Percentiles rank a stretch among this genome's conserved stretches.
These are phyloP conservation scores for Kwoniella dejecticola DNA, from an alignment of 768 basidiomycete genomes.

Conservation along the genomic window DNA sequence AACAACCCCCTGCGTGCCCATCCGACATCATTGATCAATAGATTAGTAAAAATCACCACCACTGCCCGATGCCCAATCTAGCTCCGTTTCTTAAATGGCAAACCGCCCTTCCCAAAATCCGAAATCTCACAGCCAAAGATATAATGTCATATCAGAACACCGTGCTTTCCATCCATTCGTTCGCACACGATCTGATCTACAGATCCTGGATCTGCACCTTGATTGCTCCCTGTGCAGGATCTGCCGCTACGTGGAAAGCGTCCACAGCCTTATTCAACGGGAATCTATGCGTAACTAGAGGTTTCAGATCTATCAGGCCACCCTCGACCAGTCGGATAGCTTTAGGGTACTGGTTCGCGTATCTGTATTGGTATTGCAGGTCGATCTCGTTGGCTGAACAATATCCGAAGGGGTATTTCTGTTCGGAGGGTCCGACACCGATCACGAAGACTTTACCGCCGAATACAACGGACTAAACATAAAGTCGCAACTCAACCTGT, in stretches of 20 bases:
- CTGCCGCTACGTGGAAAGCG: slow-evolving; percentile 57
- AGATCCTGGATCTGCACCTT: slow-evolving; percentile 56
- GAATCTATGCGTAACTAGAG: slow-evolving; percentile 59
- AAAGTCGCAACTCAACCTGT: background rate
- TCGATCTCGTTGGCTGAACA: slow-evolving; percentile 56
- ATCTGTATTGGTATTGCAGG: slow-evolving; percentile 57
- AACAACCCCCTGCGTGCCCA: too few species aligned
- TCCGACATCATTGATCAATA: too few species aligned
- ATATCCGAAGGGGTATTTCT: slow-evolving; percentile 56
- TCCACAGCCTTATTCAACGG: slow-evolving; percentile 54
- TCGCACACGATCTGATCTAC: too few species aligned
- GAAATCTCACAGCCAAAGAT: too few species aligned
- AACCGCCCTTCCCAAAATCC: too few species aligned
- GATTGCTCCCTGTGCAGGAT: slow-evolving; percentile 55
- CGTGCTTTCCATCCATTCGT: too few species aligned
- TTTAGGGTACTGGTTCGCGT: slow-evolving; percentile 58
- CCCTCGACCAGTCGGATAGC: slow-evolving; percentile 56
- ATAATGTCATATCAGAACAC: too few species aligned
- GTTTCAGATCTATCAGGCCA: slow-evolving; percentile 56
- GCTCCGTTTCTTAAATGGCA: too few species aligned
- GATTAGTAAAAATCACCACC: too few species aligned
- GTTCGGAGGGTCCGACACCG: slow-evolving; percentile 57
- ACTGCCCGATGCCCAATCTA: too few species aligned
- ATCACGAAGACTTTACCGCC: slow-evolving; percentile 58
- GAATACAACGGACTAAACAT: slow-evolving; percentile 52